A percentile compares a stretch with the other conserved stretches of the same genome.
phyloP scores from a whole-genome alignment of 2,329 filamentous ascomycete species.

The Lasiodiplodia gonubiensis region DNA sequence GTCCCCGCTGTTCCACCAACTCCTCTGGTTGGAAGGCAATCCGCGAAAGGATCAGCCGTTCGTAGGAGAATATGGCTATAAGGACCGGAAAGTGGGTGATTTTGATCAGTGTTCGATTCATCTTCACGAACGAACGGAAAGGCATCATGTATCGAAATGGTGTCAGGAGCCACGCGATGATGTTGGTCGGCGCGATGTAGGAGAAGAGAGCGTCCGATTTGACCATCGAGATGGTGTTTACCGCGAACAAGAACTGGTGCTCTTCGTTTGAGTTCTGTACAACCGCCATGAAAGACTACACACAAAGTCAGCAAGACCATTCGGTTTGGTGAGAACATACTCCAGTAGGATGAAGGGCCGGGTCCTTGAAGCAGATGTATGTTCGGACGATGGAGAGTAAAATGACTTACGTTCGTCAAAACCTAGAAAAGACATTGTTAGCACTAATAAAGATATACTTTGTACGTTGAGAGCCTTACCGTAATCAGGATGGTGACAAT shows the following conservation, averaged over 20 bases:
- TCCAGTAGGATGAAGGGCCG: background rate
- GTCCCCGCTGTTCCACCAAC: conserved; percentile 74
- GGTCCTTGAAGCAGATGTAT: background rate
- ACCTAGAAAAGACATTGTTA: background rate
- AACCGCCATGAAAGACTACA: conserved; percentile 77
- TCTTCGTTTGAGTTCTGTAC: conserved; percentile 93
- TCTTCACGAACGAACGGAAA: conserved; percentile 77
- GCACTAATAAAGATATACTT: background rate
- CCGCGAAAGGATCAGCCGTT: conserved; percentile 76
- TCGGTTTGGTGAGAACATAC: background rate
- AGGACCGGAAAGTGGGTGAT: conserved; percentile 86
- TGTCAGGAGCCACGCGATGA: conserved; percentile 87
- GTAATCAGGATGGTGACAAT: conserved; percentile 94
- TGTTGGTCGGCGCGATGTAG: conserved; percentile 89
- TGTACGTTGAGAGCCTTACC: conserved; percentile 40
- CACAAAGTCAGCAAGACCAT: conserved; percentile 58
- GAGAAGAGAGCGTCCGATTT: conserved; percentile 97
- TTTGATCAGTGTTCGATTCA: conserved; percentile 93
- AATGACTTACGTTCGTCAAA: conserved; percentile 15
- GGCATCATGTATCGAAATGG: conserved; percentile 82
- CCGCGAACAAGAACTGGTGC: conserved; percentile 89
- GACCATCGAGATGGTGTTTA: conserved; percentile 97
- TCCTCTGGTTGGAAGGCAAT: conserved; percentile 83
- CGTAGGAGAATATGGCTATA: conserved; percentile 86
- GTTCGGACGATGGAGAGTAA: background rate